Conservation (phyloP, 2,329 filamentous ascomycete genomes). For the Alternaria angustiovoidea region DNA sequence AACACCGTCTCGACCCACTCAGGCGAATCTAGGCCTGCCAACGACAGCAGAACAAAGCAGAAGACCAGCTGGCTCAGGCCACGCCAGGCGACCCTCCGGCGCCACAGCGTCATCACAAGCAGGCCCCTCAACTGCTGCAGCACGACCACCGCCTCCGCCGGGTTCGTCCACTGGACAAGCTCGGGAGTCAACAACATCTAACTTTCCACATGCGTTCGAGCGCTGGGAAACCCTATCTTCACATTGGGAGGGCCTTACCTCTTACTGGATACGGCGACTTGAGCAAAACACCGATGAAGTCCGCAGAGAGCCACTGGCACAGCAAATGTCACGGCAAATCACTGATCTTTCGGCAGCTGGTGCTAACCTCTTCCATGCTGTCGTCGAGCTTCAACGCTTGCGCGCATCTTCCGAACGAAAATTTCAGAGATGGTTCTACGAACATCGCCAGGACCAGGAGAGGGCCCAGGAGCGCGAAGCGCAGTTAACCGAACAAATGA, state of each 20-base stretch:
- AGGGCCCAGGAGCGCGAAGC: conserved; percentile 82
- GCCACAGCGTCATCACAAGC: conserved; percentile 43
- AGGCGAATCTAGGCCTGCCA: conserved; percentile 34
- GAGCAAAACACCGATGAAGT: conserved; percentile 91
- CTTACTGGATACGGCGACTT: conserved; percentile 93
- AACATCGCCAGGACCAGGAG: conserved; percentile 88
- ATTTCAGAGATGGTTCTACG: conserved; percentile 98
- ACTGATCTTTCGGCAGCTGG: conserved; percentile 97
- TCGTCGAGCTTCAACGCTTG: conserved; percentile 92
- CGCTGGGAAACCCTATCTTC: conserved; percentile 96
- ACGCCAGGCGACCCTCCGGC: conserved; percentile 44
- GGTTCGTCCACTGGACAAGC: conserved; percentile 37
- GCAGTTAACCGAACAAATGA: conserved; percentile 73
- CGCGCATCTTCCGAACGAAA: conserved; percentile 96
- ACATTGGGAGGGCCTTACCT: conserved; percentile 96
- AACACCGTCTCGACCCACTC: conserved; percentile 39
- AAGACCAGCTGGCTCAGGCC: conserved; percentile 41
- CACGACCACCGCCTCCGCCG: conserved; percentile 35
- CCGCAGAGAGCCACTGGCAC: conserved; percentile 79
- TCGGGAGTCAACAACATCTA: conserved; percentile 60
- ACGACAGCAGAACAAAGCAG: conserved; percentile 37
- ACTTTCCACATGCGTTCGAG: conserved; percentile 96
- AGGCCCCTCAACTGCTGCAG: conserved; percentile 38
- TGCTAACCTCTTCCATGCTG: conserved; percentile 95
- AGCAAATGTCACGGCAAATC: conserved; percentile 91